A percentile compares a stretch with the other conserved stretches of the same genome.
These are phyloP conservation scores for Cynara cardunculus DNA, from an alignment of 129 eudicot genomes.

Conservation along the genomic window DNA sequence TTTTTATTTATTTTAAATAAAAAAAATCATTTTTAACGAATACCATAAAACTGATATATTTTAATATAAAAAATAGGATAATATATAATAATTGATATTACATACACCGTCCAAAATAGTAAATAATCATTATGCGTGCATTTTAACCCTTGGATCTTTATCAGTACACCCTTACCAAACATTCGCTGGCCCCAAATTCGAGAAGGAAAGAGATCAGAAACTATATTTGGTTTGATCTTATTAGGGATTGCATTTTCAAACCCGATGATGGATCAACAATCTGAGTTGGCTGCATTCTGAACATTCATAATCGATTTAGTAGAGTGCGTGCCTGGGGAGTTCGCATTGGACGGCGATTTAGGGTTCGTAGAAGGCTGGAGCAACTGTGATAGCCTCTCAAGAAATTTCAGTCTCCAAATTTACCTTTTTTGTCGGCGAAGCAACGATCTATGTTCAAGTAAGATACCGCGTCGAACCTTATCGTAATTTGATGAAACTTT, in stretches of 20 bases:
- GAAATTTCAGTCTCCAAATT: slow-evolving; percentile 8
- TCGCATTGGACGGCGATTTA: slow-evolving; percentile 4
- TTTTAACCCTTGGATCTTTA: slow-evolving; percentile 12
- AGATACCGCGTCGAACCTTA: slow-evolving; percentile 17
- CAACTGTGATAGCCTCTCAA: not conserved
- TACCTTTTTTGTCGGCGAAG: slow-evolving; percentile 17
- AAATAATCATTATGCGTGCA: not conserved
- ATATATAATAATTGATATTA: too few species aligned
- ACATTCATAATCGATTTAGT: not conserved
- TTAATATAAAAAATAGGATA: not conserved
- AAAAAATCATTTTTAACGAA: too few species aligned
- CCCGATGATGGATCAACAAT: not conserved
- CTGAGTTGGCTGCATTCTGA: not conserved
- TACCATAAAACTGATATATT: too few species aligned
- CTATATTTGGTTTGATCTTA: not conserved
- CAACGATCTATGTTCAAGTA: slow-evolving; percentile 73
- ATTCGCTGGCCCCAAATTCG: not conserved
- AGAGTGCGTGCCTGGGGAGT: not conserved
- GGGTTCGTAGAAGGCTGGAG: slow-evolving; percentile 19
- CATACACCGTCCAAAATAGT: not conserved
- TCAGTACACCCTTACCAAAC: slow-evolving; percentile 1
- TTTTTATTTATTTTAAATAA: too few species aligned
- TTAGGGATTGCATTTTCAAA: not conserved
- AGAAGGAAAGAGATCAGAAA: not conserved
- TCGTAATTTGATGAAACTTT: not conserved